Evolutionary conservation across 495 filamentous ascomycete genomes (phyloP).

Genomic region (Trichocladium uniseriatum): DNA sequence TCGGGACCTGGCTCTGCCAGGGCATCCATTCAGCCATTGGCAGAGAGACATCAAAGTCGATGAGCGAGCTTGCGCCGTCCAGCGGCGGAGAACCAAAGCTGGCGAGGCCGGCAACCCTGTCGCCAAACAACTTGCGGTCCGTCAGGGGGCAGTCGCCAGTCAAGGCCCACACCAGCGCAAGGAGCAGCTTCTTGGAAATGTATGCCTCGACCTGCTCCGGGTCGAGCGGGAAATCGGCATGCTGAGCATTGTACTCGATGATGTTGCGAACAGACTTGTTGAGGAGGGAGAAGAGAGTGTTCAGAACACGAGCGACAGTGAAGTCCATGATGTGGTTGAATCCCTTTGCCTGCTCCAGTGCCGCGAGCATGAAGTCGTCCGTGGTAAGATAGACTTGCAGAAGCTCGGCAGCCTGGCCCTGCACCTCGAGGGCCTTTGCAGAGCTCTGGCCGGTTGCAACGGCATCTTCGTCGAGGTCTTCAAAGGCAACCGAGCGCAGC

Average conservation of each 20-base stretch:
- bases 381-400: conserved; percentile 64
- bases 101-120: conserved; percentile 65
- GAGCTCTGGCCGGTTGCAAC: conserved; percentile 70
- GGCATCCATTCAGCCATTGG: conserved; percentile 79
- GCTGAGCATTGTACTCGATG: conserved; percentile 90
- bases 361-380: conserved; percentile 66
- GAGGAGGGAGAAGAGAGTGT: conserved; percentile 86
- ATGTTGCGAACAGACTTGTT: conserved; percentile 88
- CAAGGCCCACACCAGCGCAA: conserved; percentile 87
- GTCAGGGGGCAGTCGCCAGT: conserved; percentile 86
- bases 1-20: conserved; percentile 91
- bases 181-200: conserved; percentile 82
- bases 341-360: conserved; percentile 62
- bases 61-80: conserved; percentile 67
- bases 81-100: conserved; percentile 77
- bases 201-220: conserved; percentile 80
- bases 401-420: conserved; percentile 66
- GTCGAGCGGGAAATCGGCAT: conserved; percentile 87
- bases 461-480: conserved; percentile 89
- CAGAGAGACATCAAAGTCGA: conserved; percentile 86
- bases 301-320: conserved; percentile 78
- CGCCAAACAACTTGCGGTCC: conserved; percentile 83
- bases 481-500: conserved; percentile 70
- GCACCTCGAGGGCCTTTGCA: conserved; percentile 63
- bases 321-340: conserved; percentile 98